These are phyloP conservation scores for Beauveria sp. DNA, from an alignment of 2,329 filamentous ascomycete species.

Conservation along the genomic window DNA sequence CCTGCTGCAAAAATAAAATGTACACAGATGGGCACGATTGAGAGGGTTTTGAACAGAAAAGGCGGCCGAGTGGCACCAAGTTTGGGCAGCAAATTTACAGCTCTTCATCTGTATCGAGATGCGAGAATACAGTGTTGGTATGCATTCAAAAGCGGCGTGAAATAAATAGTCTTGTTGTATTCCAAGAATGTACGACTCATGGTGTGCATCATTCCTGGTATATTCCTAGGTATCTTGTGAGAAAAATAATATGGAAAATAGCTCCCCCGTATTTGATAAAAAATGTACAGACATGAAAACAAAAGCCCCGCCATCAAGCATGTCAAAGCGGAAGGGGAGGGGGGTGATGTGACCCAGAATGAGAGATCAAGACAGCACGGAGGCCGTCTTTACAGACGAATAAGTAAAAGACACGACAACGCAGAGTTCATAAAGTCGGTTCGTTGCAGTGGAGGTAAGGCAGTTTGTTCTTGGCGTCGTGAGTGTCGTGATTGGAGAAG, in stretches of 20 bases:
- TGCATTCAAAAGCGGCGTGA: background rate
- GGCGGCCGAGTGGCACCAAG: background rate
- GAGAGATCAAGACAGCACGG: background rate
- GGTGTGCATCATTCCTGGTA: background rate
- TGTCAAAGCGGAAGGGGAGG: no score
- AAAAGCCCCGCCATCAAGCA: background rate
- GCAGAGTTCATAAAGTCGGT: background rate
- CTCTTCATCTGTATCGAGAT: no score
- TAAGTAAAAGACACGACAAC: background rate
- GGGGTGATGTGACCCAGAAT: no score
- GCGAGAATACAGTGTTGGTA: no score
- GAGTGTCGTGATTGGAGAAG: slow-evolving; percentile 2
- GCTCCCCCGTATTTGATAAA: background rate
- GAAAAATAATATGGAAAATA: background rate
- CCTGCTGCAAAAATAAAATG: no score
- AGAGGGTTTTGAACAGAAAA: background rate
- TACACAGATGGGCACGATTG: no score
- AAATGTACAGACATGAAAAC: background rate
- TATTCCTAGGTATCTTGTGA: background rate
- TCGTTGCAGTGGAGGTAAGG: background rate
- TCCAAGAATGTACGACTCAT: background rate
- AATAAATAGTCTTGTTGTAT: background rate
- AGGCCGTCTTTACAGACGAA: background rate
- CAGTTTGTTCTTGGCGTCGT: slow-evolving; percentile 7
- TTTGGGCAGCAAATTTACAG: background rate